phyloP scores from a whole-genome alignment of 768 basidiomycete species.

The Lyophyllum semitale region DNA sequence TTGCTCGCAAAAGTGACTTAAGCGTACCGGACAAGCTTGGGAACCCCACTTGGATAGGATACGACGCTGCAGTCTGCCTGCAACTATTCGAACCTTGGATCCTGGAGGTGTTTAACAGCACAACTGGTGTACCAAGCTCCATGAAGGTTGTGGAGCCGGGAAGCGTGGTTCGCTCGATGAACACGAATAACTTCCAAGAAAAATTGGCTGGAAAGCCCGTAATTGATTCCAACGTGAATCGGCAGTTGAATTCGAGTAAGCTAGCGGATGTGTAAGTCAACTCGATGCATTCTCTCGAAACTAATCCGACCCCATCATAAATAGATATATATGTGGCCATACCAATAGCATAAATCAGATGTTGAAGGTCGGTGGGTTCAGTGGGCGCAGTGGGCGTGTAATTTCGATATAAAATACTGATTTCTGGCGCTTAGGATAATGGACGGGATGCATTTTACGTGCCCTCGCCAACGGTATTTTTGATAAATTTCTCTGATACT shows the following conservation, averaged over 20 bases:
- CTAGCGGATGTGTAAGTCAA: slow-evolving; percentile 24
- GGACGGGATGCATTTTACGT: slow-evolving; percentile 39
- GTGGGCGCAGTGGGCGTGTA: background rate
- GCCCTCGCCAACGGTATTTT: slow-evolving; percentile 41
- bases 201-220: slow-evolving; percentile 20
- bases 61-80: slow-evolving; percentile 40
- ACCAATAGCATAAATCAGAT: slow-evolving; percentile 40
- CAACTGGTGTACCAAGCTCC: slow-evolving; percentile 30
- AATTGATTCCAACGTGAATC: slow-evolving; percentile 18
- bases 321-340: slow-evolving; percentile 32
- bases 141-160: slow-evolving; percentile 32
- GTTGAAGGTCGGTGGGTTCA: slow-evolving; percentile 25
- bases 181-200: slow-evolving; percentile 18
- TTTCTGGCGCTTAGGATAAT: slow-evolving; percentile 31
- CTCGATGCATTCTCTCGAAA: background rate
- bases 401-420: background rate
- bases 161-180: slow-evolving; percentile 23
- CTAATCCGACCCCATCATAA: background rate
- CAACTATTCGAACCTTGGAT: slow-evolving; percentile 44
- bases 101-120: slow-evolving; percentile 37
- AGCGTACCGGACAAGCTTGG: slow-evolving; percentile 25
- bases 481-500: background rate
- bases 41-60: slow-evolving; percentile 34
- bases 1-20: slow-evolving; percentile 19
- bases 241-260: slow-evolving; percentile 29